Evolutionary conservation across 2,329 filamentous ascomycete species (phyloP).

Genomic region (Proliferodiscus dingleyae): DNA sequence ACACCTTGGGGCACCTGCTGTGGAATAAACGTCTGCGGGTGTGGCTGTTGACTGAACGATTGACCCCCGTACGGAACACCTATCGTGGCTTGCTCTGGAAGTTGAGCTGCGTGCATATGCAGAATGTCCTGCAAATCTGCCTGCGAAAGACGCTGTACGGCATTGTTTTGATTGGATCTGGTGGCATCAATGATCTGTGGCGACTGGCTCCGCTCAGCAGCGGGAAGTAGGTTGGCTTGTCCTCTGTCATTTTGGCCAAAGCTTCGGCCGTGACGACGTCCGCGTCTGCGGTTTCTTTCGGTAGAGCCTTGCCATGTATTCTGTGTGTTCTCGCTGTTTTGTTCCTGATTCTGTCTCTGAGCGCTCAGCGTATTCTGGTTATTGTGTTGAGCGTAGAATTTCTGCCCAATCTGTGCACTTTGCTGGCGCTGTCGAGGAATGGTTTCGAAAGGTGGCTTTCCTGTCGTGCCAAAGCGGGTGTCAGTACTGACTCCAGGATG

Average conservation of each 20-base stretch:
- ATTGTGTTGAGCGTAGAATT: not conserved
- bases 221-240: not conserved
- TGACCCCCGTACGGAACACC: no score
- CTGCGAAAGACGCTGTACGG: not conserved
- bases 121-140: not conserved
- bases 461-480: constrained; percentile 9
- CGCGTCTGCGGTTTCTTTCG: not conserved
- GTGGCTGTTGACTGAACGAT: not conserved
- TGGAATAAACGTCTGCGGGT: not conserved
- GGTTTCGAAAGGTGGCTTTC: not conserved
- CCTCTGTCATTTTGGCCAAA: not conserved
- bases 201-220: not conserved
- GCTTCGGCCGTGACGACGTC: not conserved
- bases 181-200: not conserved
- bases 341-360: not conserved
- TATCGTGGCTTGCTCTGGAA: not conserved
- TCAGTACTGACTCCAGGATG: constrained; percentile 8
- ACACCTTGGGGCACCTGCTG: not conserved
- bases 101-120: not conserved
- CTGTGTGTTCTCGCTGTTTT: not conserved
- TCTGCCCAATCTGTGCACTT: not conserved
- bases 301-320: not conserved
- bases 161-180: not conserved
- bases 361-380: not conserved
- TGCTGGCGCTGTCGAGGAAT: not conserved